Evolutionary conservation across 2,329 filamentous ascomycete genomes (phyloP), one percentile per base, ranked within the genome.

Genomic region (Xylariaceae sp.): DNA sequence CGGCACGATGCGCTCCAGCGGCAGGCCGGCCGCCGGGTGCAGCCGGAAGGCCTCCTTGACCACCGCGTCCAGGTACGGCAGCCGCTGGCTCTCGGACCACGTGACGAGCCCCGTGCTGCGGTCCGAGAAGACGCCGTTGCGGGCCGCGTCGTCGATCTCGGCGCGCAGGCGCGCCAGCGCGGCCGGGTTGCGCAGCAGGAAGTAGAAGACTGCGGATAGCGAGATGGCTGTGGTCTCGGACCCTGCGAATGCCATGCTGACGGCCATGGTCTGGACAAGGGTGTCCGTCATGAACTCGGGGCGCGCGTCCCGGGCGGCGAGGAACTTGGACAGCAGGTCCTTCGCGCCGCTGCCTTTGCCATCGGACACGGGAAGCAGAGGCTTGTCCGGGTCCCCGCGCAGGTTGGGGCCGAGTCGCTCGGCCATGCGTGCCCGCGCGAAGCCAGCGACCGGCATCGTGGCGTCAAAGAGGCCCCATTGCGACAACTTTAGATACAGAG

Each of bases 211-310:
- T 5, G 77, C 70, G 5, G 74, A 73, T 0, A 89, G 67, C 5
- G 73, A 77, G 50, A 89, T 89, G 24, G 81, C 83, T 0, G 84
- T 90, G 1, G 84, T 90, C 57, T 92, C 85, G 2, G 75, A 81
- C 3, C 84, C 83, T 1, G 85, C 85, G 45, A 83, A 76, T 0
- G 72, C 72, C 80, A 84, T 84, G 37, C 68, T 77, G n/a, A 80
- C 73, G 31, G 78, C 80, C 60, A 83, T 80, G 5, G 79, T 79
- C 43, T 82, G 74, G 9, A 86, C 80, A 7, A 82, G 66, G 3
- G 66, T 68, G 47, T 85, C 77, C 16, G 68, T 77, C 77, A 87
- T 84, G 58, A 86, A 81, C 2, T 79, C 74, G 0, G 80, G 80
- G 27, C 80, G 74, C 13, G 76, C 68, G 47, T 79, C 70, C 29